Conservation (phyloP, 768 basidiomycete genomes). For the Dentipellis sp. region DNA sequence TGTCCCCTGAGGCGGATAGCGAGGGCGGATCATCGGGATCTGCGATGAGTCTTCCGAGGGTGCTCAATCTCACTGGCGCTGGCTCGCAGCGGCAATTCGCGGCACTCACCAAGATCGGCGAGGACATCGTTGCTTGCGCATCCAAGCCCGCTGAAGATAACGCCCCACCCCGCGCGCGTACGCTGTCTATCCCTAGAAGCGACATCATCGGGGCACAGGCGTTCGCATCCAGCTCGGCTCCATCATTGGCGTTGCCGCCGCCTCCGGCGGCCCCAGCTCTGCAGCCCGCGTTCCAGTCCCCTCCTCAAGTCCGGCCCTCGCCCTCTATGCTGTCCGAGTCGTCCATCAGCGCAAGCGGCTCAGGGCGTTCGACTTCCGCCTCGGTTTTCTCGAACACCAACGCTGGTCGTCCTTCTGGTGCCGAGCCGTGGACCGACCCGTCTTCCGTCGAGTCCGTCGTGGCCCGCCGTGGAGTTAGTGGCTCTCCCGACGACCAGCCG, state of each 20-base stretch:
- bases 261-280: neutral
- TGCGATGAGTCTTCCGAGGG: neutral
- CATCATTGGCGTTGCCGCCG: neutral
- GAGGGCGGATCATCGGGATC: neutral
- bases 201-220: neutral
- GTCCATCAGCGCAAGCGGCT: neutral
- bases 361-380: constrained; percentile 8
- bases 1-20: neutral
- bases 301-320: neutral
- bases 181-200: neutral
- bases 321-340: constrained; percentile 2
- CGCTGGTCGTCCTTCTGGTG: neutral
- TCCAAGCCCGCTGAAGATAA: neutral
- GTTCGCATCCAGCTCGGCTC: neutral
- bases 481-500: no score
- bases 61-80: neutral
- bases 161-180: neutral
- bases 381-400: constrained; percentile 7
- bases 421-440: constrained; percentile 11
- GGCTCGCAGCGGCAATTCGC: neutral
- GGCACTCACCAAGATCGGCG: neutral
- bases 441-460: constrained; percentile 8
- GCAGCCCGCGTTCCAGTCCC: neutral
- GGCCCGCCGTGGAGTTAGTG: neutral
- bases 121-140: neutral